Base-by-base conservation (phyloP, 257 asterid genomes). In the Solanum ossicruentum region DNA sequence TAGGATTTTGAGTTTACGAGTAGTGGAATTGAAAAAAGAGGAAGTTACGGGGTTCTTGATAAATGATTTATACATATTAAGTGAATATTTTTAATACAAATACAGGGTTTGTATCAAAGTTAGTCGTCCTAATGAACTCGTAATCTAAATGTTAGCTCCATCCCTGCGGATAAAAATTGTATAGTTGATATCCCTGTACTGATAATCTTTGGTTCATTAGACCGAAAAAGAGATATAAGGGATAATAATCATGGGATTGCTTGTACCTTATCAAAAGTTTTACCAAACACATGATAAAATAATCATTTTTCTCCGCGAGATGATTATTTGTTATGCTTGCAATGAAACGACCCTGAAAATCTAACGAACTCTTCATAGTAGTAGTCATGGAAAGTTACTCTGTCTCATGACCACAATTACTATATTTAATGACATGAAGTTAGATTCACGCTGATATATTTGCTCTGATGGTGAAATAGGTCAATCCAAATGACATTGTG, bases 401-500 rank as follows among this genome's bases (percentile, higher is more conserved):
- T 39, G 60, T 73, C 57, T 45, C 45, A 11, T 20, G 20, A 43
- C 55, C 32, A 3, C 45, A 71, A 43, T 71, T 71, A 71, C 36
- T 13, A 16, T 13, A 16, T 70, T 69, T 70, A 39, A 5, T 18
- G 54, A 70, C 73, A 66, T n/a, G 41, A 43, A 49, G 43, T 75
- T 49, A 21, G 1, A 26, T 51, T 52, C 47, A 77, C 6, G 26
- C 26, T 77, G 16, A 63, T 81, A 51, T 83, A 2, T 56, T 84
- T 87, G 82, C 78, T 82, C 20, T 84, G 92, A 67, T 16, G 4
- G 8, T 84, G 89, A 85, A 67, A 60, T 63, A 97, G 99, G 99
- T 97, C 26, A 92, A 95, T 86, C 98, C 98, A 4, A 97, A 95
- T 57, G 98, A 97, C 84, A 84, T 95, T 58, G 95, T 97, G 6